Percentiles rank a stretch among this genome's conserved stretches.
Conservation (phyloP, 805 yeast species). For the Monosporozyma unispora region DNA sequence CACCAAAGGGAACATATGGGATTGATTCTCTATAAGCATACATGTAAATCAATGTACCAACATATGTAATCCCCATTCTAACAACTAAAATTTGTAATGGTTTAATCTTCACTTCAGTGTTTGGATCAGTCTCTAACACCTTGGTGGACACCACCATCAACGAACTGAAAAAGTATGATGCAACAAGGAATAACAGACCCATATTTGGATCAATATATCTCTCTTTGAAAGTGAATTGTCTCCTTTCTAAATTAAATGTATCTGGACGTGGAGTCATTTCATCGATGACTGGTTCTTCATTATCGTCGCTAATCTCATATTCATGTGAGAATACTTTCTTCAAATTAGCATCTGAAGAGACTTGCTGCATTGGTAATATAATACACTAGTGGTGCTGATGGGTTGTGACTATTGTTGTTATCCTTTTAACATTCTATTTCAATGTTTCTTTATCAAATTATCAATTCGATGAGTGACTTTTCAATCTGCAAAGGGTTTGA, state of each 20-base stretch:
- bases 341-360: not conserved
- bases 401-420: too few relatives aligned
- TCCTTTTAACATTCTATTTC: too few relatives aligned
- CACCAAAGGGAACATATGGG: constrained; percentile 63
- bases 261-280: not conserved
- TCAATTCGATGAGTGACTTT: not conserved
- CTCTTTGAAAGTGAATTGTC: constrained; percentile 5
- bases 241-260: not conserved
- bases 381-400: too few relatives aligned
- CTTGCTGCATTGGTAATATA: not conserved
- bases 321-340: not conserved
- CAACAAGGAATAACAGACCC: constrained; percentile 50
- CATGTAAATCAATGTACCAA: constrained; percentile 51
- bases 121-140: constrained; percentile 48
- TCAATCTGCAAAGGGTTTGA: not conserved
- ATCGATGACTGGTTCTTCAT: not conserved
- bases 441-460: not conserved
- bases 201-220: constrained; percentile 30
- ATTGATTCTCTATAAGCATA: constrained; percentile 34
- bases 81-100: constrained; percentile 72
- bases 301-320: not conserved
- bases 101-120: constrained; percentile 46
- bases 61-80: constrained; percentile 65
- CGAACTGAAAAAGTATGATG: constrained; percentile 66
- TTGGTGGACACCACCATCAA: constrained; percentile 70